phyloP scores from a whole-genome alignment of 306 rosid species.

The Dicorynia guianensis region DNA sequence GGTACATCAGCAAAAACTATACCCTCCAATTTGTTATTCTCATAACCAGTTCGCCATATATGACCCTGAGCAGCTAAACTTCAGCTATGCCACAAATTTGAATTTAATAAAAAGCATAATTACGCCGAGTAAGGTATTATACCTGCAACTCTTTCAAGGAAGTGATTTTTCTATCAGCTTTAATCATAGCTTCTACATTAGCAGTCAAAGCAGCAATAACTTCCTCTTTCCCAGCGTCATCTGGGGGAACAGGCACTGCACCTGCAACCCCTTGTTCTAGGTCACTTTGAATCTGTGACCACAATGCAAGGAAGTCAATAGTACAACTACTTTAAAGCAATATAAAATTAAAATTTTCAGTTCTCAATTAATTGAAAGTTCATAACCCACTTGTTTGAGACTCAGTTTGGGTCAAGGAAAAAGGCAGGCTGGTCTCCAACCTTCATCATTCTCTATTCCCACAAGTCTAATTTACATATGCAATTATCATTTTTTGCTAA shows the following conservation, averaged over 20 bases:
- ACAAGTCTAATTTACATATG: constrained; percentile 24
- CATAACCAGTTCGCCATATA: constrained; percentile 91
- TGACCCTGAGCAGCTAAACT: constrained; percentile 73
- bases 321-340: constrained; percentile 20
- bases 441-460: constrained; percentile 31
- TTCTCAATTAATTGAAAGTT: constrained; percentile 22
- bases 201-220: constrained; percentile 83
- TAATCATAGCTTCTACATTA: constrained; percentile 90
- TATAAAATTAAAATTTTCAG: constrained; percentile 10
- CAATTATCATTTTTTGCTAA: constrained; percentile 20
- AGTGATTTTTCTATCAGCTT: constrained; percentile 93
- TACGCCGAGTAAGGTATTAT: constrained; percentile 35
- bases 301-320: constrained; percentile 27
- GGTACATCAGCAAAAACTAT: constrained; percentile 89
- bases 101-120: constrained; percentile 21
- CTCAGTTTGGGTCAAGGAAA: constrained; percentile 28
- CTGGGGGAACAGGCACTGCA: constrained; percentile 84
- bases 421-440: constrained; percentile 37
- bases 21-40: constrained; percentile 84
- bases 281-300: constrained; percentile 82
- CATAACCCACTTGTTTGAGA: constrained; percentile 26
- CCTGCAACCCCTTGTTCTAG: constrained; percentile 74
- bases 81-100: constrained; percentile 41
- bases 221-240: constrained; percentile 76
- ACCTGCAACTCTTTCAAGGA: constrained; percentile 97